A percentile compares a stretch with the other conserved stretches of the same genome.
Conservation (phyloP, 805 yeast genomes). For the Alloascoidea africana region DNA sequence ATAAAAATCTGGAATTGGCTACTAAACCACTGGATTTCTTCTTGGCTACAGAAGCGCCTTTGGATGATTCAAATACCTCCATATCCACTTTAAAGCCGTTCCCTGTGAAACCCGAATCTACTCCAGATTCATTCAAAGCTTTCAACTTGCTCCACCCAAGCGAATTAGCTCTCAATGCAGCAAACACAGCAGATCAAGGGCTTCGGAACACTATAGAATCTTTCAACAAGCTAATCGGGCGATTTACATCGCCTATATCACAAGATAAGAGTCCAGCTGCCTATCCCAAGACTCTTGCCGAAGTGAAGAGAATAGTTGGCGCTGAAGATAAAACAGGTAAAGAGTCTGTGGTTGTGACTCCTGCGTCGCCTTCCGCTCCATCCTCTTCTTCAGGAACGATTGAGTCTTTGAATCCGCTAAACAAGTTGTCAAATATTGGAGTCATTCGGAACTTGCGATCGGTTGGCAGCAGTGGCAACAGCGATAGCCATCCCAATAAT, state of each 20-base stretch:
- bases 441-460: not conserved
- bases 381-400: not conserved
- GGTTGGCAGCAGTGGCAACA: not conserved
- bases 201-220: not conserved
- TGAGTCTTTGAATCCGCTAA: not conserved
- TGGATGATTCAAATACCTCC: not conserved
- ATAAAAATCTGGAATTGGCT: conserved; percentile 3
- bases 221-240: not conserved
- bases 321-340: no score
- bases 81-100: no score
- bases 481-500: no score
- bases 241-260: not conserved
- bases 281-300: not conserved
- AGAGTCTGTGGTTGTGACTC: no score
- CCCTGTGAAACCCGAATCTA: no score
- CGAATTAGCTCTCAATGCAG: not conserved
- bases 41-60: not conserved
- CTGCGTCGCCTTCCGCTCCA: not conserved
- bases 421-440: not conserved
- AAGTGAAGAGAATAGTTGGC: not conserved
- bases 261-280: not conserved
- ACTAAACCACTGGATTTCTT: not conserved
- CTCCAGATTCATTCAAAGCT: not conserved
- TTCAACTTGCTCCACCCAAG: not conserved
- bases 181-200: not conserved